These are phyloP conservation scores for Morella rubra DNA, from an alignment of 306 rosid genomes.

Conservation along the genomic window DNA sequence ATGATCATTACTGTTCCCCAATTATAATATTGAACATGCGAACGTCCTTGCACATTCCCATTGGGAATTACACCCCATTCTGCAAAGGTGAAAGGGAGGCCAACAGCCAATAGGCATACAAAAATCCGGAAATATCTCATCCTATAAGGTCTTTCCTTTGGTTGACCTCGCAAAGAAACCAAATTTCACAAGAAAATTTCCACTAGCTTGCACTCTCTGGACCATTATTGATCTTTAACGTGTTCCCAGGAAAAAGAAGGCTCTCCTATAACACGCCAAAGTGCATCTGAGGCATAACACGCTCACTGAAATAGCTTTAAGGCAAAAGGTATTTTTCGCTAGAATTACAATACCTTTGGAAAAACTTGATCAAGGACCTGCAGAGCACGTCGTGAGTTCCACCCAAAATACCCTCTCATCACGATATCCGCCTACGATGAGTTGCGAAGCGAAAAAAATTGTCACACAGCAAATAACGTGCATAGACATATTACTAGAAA, in stretches of 20 bases:
- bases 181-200: background rate
- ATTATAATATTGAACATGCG: background rate
- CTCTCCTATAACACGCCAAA: background rate
- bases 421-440: constrained; percentile 76
- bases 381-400: constrained; percentile 90
- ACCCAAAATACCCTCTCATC: constrained; percentile 80
- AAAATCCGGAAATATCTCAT: background rate
- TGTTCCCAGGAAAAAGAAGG: background rate
- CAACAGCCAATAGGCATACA: too few species aligned
- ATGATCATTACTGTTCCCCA: background rate
- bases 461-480: background rate
- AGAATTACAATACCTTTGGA: constrained; percentile 64
- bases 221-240: background rate
- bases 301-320: background rate
- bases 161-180: background rate
- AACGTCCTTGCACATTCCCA: constrained; percentile 11
- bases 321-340: background rate
- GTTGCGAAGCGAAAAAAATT: constrained; percentile 9
- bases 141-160: background rate
- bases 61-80: background rate
- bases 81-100: background rate
- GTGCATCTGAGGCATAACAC: background rate
- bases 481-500: background rate
- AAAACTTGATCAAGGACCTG: constrained; percentile 71
- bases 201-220: background rate